A percentile compares a stretch with the other conserved stretches of the same genome.
Evolutionary conservation across 768 basidiomycete genomes (phyloP).

Genomic region (Auriscalpium orientale): DNA sequence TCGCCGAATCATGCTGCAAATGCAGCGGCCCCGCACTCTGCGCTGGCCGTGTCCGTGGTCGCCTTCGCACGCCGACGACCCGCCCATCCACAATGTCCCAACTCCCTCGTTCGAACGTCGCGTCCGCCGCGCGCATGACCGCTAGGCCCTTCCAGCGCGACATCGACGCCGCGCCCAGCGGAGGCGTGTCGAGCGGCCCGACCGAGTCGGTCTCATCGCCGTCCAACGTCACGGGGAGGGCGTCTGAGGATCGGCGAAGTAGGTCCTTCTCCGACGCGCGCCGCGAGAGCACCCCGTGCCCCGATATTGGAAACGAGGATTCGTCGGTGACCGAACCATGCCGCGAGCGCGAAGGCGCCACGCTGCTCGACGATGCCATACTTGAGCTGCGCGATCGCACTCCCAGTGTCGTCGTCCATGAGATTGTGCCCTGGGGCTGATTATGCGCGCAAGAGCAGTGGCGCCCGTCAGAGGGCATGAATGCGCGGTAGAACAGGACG

Average conservation of each 20-base stretch:
- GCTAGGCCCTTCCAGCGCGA: conserved; percentile 56
- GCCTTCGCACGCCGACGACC: conserved; percentile 65
- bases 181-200: conserved; percentile 11
- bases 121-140: conserved; percentile 44
- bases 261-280: conserved; percentile 64
- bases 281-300: conserved; percentile 69
- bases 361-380: conserved; percentile 33
- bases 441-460: conserved; percentile 60
- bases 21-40: conserved; percentile 15
- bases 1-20: conserved; percentile 15
- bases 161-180: conserved; percentile 8
- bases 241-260: conserved; percentile 42
- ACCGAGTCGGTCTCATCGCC: conserved; percentile 26
- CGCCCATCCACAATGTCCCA: conserved; percentile 61
- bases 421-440: conserved; percentile 36
- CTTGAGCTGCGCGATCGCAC: conserved; percentile 62
- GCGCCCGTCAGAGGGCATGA: conserved; percentile 43
- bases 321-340: conserved; percentile 43
- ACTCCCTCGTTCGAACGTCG: conserved; percentile 64
- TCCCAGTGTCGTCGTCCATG: conserved; percentile 38
- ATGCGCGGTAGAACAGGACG: conserved; percentile 60
- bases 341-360: conserved; percentile 38
- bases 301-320: conserved; percentile 69
- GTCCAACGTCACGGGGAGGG: conserved; percentile 36
- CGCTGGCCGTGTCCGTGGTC: conserved; percentile 32